These are phyloP conservation scores for Ophiostoma novo-ulmi DNA, from an alignment of 2,329 filamentous ascomycete species.

Conservation along the genomic window DNA sequence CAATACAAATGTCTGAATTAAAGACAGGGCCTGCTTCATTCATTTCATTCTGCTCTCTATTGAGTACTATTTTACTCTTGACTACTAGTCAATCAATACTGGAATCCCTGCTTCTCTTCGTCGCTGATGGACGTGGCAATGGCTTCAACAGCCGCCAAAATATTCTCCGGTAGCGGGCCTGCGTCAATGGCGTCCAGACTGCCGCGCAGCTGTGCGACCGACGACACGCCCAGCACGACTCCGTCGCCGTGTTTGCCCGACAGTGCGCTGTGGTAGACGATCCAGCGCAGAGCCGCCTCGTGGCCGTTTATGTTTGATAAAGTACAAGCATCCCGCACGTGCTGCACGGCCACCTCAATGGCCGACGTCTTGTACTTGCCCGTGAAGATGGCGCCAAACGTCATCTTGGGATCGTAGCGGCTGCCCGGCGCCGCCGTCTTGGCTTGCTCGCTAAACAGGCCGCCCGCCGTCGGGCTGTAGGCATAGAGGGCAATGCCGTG, in stretches of 20 bases:
- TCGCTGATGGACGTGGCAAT: neutral
- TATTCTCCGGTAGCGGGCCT: constrained; percentile 38
- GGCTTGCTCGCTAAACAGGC: constrained; percentile 25
- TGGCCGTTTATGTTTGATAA: constrained; percentile 38
- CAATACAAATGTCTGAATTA: no score
- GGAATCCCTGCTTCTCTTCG: constrained; percentile 15
- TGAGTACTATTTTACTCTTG: neutral
- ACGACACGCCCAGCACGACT: constrained; percentile 36
- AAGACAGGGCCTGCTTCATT: no score
- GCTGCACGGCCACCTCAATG: constrained; percentile 31
- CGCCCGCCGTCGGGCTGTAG: constrained; percentile 31
- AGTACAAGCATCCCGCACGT: constrained; percentile 30
- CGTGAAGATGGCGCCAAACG: constrained; percentile 31
- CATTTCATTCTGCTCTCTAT: no score
- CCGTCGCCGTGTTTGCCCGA: constrained; percentile 34
- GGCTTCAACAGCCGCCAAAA: constrained; percentile 25
- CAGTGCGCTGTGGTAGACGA: constrained; percentile 36
- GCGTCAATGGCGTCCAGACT: constrained; percentile 37
- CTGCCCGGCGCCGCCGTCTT: neutral
- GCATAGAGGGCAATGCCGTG: constrained; percentile 37
- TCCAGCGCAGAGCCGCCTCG: constrained; percentile 41
- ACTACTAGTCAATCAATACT: neutral
- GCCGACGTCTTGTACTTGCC: constrained; percentile 31
- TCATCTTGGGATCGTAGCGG: constrained; percentile 19
- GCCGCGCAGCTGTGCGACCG: constrained; percentile 33